Evolutionary conservation across 805 yeast genomes (phyloP).

Genomic region (Wickerhamomyces queroliae): DNA sequence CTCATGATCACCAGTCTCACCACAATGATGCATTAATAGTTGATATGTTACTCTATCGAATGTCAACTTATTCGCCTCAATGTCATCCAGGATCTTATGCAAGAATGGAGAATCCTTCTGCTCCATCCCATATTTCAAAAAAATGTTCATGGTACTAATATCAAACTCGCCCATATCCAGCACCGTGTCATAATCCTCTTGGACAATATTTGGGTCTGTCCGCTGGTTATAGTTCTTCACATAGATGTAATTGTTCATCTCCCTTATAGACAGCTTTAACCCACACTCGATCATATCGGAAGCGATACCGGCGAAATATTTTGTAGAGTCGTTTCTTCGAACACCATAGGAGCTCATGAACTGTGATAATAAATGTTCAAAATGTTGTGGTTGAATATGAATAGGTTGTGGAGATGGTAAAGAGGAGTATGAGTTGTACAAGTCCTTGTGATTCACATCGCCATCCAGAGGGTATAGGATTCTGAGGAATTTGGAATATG

Average conservation of each 20-base stretch:
- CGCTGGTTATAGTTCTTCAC: slow-evolving; percentile 9
- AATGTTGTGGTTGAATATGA: slow-evolving; percentile 22
- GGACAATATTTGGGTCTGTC: slow-evolving; percentile 1
- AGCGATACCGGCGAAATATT: background rate
- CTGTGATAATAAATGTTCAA: slow-evolving; percentile 24
- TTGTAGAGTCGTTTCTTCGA: slow-evolving; percentile 10
- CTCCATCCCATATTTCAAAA: slow-evolving; percentile 21
- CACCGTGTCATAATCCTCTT: slow-evolving; percentile 3
- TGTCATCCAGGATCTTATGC: slow-evolving; percentile 13
- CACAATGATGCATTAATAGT: slow-evolving; percentile 14
- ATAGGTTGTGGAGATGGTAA: slow-evolving; percentile 29
- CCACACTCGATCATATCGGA: slow-evolving; percentile 20
- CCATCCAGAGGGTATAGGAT: slow-evolving; percentile 12
- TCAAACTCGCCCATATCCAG: slow-evolving; percentile 3
- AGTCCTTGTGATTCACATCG: slow-evolving; percentile 6
- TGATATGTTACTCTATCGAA: slow-evolving; percentile 27
- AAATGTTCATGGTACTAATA: slow-evolving; percentile 21
- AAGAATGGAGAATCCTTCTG: slow-evolving; percentile 10
- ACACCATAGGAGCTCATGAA: slow-evolving; percentile 13
- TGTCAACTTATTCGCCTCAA: slow-evolving; percentile 8
- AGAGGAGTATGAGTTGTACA: slow-evolving; percentile 19
- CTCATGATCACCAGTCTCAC: slow-evolving; percentile 3
- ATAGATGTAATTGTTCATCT: slow-evolving; percentile 20
- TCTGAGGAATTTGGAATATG: slow-evolving; percentile 18
- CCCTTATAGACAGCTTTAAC: slow-evolving; percentile 25